A percentile compares a stretch with the other conserved stretches of the same genome.
phyloP scores from a whole-genome alignment of 1,284 basidiomycete genomes.

The Pseudozyma pruni region DNA sequence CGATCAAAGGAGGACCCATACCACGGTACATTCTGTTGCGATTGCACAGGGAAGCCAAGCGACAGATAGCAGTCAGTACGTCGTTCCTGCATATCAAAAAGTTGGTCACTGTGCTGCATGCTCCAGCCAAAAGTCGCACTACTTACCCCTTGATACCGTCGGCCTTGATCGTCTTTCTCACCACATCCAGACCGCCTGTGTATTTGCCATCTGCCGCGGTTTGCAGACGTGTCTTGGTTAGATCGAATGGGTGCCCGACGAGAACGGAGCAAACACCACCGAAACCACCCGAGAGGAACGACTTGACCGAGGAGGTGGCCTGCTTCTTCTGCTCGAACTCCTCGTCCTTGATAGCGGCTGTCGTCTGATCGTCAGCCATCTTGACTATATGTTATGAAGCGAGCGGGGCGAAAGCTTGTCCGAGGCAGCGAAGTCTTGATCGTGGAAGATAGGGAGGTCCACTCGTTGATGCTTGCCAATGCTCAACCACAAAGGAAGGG shows the following conservation, averaged over 20 bases:
- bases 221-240: slow-evolving; percentile 92
- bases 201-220: slow-evolving; percentile 91
- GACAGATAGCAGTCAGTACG: neutral
- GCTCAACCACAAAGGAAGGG: neutral
- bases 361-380: slow-evolving; percentile 60
- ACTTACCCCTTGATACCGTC: slow-evolving; percentile 86
- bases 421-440: neutral
- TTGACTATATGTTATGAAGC: slow-evolving; percentile 13
- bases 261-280: slow-evolving; percentile 88
- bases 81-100: too few species aligned
- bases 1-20: slow-evolving; percentile 92
- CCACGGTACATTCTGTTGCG: slow-evolving; percentile 85
- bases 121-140: too few species aligned
- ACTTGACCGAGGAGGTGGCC: slow-evolving; percentile 63
- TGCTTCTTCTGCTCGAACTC: slow-evolving; percentile 59
- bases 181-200: slow-evolving; percentile 91
- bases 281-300: slow-evolving; percentile 77
- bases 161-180: slow-evolving; percentile 84
- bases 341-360: slow-evolving; percentile 48
- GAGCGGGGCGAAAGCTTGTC: neutral
- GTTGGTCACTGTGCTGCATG: neutral
- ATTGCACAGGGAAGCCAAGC: neutral
- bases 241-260: slow-evolving; percentile 96
- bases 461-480: too few species aligned
- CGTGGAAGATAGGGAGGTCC: neutral